These are phyloP conservation scores for Citrus glauca DNA, from an alignment of 345 rosid genomes.

Conservation along the genomic window DNA sequence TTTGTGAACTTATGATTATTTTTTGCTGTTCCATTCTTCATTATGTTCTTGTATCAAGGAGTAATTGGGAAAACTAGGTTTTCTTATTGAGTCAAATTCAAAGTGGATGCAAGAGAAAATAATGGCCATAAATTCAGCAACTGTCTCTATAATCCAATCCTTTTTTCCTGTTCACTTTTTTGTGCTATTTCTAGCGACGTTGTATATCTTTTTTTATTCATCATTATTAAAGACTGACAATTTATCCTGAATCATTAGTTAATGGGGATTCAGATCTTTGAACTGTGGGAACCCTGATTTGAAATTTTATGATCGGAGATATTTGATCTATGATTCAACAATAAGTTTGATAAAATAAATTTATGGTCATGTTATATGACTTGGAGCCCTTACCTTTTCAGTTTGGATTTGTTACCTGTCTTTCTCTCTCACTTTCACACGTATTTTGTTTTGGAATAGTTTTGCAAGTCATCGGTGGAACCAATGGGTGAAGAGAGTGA, in stretches of 20 bases:
- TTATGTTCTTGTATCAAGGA: not conserved
- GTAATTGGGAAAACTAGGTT: not conserved
- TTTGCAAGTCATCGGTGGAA: slow-evolving; percentile 97
- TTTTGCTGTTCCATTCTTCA: slow-evolving; percentile 1
- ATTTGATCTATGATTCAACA: not conserved
- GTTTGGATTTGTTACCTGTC: not conserved
- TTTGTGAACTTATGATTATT: not conserved
- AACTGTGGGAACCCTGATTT: not conserved
- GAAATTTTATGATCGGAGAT: not conserved
- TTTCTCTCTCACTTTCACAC: not conserved
- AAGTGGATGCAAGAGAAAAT: not conserved
- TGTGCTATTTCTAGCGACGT: not conserved
- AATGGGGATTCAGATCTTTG: not conserved
- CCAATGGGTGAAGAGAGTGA: slow-evolving; percentile 99
- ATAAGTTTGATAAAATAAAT: not conserved
- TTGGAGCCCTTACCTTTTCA: not conserved
- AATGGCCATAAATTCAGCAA: not conserved
- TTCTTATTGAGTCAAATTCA: not conserved
- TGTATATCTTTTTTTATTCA: not conserved
- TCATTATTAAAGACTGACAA: not conserved
- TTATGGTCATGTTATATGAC: not conserved
- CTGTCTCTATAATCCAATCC: not conserved
- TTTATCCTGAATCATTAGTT: not conserved
- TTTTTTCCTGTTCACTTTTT: not conserved
- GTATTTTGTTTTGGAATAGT: slow-evolving; percentile 44